Evolutionary conservation across 805 yeast species (phyloP).

Genomic region (Saccharomycopsis microspora): DNA sequence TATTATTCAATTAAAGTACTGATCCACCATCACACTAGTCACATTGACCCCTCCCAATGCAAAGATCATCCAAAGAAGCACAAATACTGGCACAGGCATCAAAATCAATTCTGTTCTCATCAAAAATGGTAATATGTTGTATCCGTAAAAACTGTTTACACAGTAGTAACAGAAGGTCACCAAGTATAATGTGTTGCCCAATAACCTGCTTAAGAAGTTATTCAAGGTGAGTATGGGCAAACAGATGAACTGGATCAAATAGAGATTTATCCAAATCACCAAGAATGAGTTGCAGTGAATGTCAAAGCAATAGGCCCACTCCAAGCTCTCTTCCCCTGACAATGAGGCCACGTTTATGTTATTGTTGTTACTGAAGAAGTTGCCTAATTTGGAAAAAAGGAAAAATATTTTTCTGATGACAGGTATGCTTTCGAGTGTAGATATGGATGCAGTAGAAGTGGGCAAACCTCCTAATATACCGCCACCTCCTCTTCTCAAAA

Average conservation of each 20-base stretch:
- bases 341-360: conserved; percentile 17
- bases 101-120: conserved; percentile 50
- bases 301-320: conserved; percentile 94
- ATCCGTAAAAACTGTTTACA: conserved; percentile 81
- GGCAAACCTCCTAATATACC: neutral
- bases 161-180: conserved; percentile 66
- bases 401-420: neutral
- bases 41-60: conserved; percentile 62
- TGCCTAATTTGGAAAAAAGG: conserved; percentile 1
- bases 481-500: conserved; percentile 35
- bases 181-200: conserved; percentile 74
- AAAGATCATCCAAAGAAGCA: conserved; percentile 43
- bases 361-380: neutral
- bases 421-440: too few species aligned
- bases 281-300: conserved; percentile 88
- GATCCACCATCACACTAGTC: conserved; percentile 50
- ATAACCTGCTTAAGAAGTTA: conserved; percentile 52
- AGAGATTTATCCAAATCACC: conserved; percentile 64
- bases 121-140: conserved; percentile 59
- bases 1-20: conserved; percentile 25
- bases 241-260: conserved; percentile 62
- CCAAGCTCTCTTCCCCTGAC: conserved; percentile 36
- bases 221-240: conserved; percentile 60
- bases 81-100: conserved; percentile 52
- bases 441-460: too few species aligned